Conservation (phyloP, 768 basidiomycete genomes). For the Phaffia tasmanica region DNA sequence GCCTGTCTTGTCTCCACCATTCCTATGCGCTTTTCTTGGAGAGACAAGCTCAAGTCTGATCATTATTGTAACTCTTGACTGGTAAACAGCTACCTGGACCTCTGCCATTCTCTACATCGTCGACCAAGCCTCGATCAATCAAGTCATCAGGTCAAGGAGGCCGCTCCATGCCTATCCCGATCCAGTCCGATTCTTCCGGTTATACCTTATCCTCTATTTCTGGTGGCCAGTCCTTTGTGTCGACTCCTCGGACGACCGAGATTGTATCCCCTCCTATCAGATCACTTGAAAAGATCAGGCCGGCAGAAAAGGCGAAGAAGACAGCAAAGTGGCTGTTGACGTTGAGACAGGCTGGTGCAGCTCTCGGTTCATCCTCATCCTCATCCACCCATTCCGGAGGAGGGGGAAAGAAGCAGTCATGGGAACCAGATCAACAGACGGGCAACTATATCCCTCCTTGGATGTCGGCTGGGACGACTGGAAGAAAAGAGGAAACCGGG, state of each 20-base stretch:
- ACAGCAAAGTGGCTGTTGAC: conserved; percentile 22
- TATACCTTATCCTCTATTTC: neutral
- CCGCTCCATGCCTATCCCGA: neutral
- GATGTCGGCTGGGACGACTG: conserved; percentile 5
- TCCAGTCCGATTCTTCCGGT: neutral
- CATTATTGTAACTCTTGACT: too few relatives aligned
- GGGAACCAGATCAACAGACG: neutral
- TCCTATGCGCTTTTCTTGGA: too few relatives aligned
- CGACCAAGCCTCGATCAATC: too few relatives aligned
- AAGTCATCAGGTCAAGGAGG: neutral
- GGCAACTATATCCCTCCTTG: conserved; percentile 20
- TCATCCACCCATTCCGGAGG: conserved; percentile 6
- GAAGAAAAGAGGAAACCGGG: conserved; percentile 11
- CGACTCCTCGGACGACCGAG: neutral
- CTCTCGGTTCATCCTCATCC: neutral
- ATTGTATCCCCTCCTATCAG: too few relatives aligned
- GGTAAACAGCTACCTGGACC: too few relatives aligned
- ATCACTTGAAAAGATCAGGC: neutral
- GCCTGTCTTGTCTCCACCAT: too few relatives aligned
- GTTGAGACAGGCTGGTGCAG: conserved; percentile 12
- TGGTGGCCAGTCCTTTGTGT: neutral
- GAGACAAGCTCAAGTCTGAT: too few relatives aligned
- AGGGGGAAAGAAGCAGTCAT: conserved; percentile 10
- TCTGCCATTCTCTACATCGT: too few relatives aligned
- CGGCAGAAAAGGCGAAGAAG: conserved; percentile 8